A percentile compares a stretch with the other conserved stretches of the same genome.
Conservation (phyloP, 2,329 filamentous ascomycete species). For the Pseudocercospora cruenta region DNA sequence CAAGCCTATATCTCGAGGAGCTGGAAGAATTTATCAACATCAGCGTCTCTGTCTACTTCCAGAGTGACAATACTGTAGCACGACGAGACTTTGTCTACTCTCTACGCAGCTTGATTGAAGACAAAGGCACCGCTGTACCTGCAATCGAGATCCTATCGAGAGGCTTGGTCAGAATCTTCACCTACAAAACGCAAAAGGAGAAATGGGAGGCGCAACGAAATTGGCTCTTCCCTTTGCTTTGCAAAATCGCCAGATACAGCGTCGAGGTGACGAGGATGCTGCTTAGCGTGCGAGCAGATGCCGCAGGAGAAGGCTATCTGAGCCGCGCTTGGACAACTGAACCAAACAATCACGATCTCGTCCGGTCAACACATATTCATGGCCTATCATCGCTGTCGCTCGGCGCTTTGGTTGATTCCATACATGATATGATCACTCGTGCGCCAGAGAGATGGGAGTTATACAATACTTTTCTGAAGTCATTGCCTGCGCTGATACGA, state of each 20-base stretch:
- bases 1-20: conserved; percentile 21
- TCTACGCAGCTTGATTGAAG: conserved; percentile 20
- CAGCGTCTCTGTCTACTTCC: conserved; percentile 28
- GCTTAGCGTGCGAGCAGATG: conserved; percentile 28
- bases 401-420: conserved; percentile 22
- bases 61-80: conserved; percentile 19
- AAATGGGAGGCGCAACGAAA: conserved; percentile 32
- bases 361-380: conserved; percentile 17
- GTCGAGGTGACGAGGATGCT: conserved; percentile 27
- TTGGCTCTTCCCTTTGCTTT: conserved; percentile 30
- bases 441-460: conserved; percentile 27
- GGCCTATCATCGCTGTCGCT: conserved; percentile 25
- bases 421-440: conserved; percentile 23
- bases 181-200: conserved; percentile 30
- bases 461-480: conserved; percentile 85
- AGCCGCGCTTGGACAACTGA: conserved; percentile 5
- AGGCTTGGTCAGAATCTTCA: conserved; percentile 29
- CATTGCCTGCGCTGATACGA: conserved; percentile 82
- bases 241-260: conserved; percentile 24
- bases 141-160: conserved; percentile 25
- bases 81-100: conserved; percentile 28
- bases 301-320: conserved; percentile 29
- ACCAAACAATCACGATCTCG: conserved; percentile 8
- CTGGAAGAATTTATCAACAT: conserved; percentile 28
- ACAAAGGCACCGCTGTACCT: conserved; percentile 15